Evolutionary conservation across 257 asterid species (phyloP), one percentile per base, ranked within the genome.

Genomic region (Cruciata laevipes): DNA sequence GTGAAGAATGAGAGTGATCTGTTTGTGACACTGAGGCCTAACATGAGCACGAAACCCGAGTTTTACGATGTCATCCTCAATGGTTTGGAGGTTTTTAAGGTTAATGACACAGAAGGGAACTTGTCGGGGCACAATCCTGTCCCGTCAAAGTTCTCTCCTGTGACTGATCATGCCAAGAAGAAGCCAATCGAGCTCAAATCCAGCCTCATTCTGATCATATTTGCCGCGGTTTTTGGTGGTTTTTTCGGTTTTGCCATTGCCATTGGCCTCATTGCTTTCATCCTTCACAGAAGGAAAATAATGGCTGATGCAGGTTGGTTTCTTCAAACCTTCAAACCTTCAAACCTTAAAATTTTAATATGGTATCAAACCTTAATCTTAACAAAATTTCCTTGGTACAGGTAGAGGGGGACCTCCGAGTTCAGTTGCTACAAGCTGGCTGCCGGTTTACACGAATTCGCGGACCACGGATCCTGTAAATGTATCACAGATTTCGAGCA

Each of bases 41-140:
- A 72, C 49, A 61, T 51, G 24, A 74, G 66, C n/a, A 49, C 64
- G 1, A 81, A 79, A 27, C 92, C 96, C 2, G 77, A 88, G 65
- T 85, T 47, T 61, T 78, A 71, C 18, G 92, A 91, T 44, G 77
- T 81, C 1, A 70, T 85, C 57, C 86, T 91, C 7, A 87, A 91
- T 7, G 98, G 98, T 12, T 55, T 91, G 24, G 96, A 91, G 76
- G 72, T 91, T n/a, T 89, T 80, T 58, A 89, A 89, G 80, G 42
- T 87, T n/a, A 87, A 76, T 16, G 88, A 89, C 61, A 63, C 83
- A 0, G 74, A 21, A 11, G 76, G 76, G 76, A 91, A 76, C 76
- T 65, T 89, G 18, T 94, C 95, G 0, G 90, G 95, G 8, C 90
- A 89, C 0, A 89, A 87, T 71, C 94, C 92, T 0, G 72, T 35